Evolutionary conservation across 139 green algal genomes (phyloP).

Genomic region (Mesotaenium endlicherianum): DNA sequence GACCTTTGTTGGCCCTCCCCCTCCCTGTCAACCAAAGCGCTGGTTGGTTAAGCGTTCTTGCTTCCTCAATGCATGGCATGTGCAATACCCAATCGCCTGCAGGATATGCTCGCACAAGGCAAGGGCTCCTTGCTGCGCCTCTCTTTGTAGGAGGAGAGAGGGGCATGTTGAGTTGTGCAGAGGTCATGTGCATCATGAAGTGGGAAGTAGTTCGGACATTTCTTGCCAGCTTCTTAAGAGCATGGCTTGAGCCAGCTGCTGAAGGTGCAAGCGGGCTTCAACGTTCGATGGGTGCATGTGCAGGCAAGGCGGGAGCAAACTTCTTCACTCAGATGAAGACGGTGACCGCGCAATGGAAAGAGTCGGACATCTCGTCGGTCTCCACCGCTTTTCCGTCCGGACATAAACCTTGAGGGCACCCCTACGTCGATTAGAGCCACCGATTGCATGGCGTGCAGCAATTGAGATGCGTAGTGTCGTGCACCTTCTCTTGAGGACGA

Average conservation of each 20-base stretch:
- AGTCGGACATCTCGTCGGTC: not conserved
- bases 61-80: too few relatives aligned
- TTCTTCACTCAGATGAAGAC: constrained; percentile 97
- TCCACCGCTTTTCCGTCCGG: constrained; percentile 13
- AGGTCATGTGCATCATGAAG: not conserved
- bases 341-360: constrained; percentile 82
- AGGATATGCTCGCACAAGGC: not conserved
- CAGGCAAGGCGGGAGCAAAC: constrained; percentile 76
- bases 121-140: not conserved
- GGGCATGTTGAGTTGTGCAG: not conserved
- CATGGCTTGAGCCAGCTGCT: not conserved
- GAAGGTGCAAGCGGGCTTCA: not conserved
- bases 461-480: too few relatives aligned
- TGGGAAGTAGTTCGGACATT: not conserved
- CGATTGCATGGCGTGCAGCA: too few relatives aligned
- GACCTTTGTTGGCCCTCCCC: too few relatives aligned
- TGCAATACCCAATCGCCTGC: too few relatives aligned
- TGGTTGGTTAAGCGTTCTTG: too few relatives aligned
- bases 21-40: too few relatives aligned
- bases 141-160: not conserved
- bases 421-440: too few relatives aligned
- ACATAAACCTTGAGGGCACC: constrained; percentile 23
- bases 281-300: too few relatives aligned
- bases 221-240: not conserved
- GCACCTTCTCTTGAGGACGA: too few relatives aligned